Evolutionary conservation across 1,284 basidiomycete species (phyloP), one percentile per base, ranked within the genome.

Genomic region (Leccinum holopus): DNA sequence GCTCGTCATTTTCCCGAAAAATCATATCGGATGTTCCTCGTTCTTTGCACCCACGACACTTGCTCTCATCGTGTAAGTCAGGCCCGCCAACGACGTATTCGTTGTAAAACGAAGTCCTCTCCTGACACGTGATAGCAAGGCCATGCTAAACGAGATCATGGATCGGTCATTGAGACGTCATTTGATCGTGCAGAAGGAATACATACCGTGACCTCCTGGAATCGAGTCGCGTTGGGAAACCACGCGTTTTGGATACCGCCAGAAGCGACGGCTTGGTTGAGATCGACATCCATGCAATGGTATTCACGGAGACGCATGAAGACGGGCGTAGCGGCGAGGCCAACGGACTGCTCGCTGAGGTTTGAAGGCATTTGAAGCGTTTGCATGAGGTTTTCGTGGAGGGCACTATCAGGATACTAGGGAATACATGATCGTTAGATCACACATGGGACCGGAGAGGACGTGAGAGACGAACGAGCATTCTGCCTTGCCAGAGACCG

Each of bases 401-500:
- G 67, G 59, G 57, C 44, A 7, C 74, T 68, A 32, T 77, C 73
- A 1, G 80, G 76, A 14, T 79, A 68, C 74, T 80, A 63, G 14
- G 57, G 12, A 25, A 25, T 49, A 49, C 3, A 59, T 3, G 10
- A 25, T 1, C 37, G 16, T 66, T 65, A 68, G 12, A 61, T 59
- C 5, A 72, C 18, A 32, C 67, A 14, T 68, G 1, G 2, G 37
- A 33, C 7, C 0, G 9, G 1, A n/a, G 10, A 59, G 8, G 47
- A 5, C 6, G 77, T 4, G 0, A 10, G 1, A 10, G 8, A 61
- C 25, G 47, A 10, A 87, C 85, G 53, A 86, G 72, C 76, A 87
- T 80, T 11, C 83, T 75, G 6, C 87, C 87, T 55, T 81, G 78
- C 84, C 86, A 89, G 18, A 86, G 76, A 1, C 87, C 87, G 32